Conservation (phyloP, 805 yeast species). For the Candida alai region DNA sequence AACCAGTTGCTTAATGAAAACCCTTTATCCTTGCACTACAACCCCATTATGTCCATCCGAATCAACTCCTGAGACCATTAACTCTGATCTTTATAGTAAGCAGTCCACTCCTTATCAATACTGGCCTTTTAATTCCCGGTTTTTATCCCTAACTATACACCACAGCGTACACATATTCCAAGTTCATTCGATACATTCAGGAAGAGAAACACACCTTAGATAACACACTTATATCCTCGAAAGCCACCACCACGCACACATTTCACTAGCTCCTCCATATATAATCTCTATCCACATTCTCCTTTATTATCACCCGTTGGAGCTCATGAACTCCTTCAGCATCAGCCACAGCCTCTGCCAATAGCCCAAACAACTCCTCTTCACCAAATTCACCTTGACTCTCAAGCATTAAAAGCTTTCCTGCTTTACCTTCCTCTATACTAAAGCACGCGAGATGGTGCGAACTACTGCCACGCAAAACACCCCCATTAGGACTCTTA, state of each 20-base stretch:
- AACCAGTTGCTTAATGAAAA: no score
- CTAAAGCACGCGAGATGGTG: constrained; percentile 66
- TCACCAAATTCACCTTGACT: constrained; percentile 69
- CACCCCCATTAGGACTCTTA: constrained; percentile 44
- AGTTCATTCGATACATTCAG: background rate
- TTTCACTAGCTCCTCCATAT: constrained; percentile 44
- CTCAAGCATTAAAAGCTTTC: constrained; percentile 63
- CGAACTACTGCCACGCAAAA: constrained; percentile 45
- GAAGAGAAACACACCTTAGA: background rate
- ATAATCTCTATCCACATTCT: constrained; percentile 50
- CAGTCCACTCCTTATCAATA: no score
- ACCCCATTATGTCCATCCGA: no score
- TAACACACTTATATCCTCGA: no score
- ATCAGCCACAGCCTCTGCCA: constrained; percentile 49
- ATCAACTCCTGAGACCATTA: no score
- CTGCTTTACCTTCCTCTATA: constrained; percentile 46
- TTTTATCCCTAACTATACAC: no score
- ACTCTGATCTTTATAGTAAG: no score
- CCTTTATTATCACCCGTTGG: constrained; percentile 44
- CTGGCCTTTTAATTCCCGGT: no score
- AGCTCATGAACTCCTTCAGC: constrained; percentile 42
- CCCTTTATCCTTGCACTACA: no score
- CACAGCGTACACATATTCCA: no score
- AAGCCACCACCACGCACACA: no score
- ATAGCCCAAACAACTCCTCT: constrained; percentile 45